Conservation (phyloP, 768 basidiomycete species). For the Tricholoma sp. region DNA sequence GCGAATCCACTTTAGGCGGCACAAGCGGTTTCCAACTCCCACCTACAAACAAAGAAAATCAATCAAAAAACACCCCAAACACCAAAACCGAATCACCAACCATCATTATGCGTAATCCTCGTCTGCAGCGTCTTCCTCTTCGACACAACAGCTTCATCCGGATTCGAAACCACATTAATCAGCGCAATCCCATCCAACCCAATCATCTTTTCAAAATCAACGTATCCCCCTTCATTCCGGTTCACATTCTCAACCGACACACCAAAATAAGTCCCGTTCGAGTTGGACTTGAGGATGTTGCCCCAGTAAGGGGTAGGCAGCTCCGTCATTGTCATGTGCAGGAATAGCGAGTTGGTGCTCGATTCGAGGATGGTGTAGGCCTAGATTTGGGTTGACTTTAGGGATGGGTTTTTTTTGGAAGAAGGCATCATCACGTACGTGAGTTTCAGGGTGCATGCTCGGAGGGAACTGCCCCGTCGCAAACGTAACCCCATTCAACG, state of each 20-base stretch:
- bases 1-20: constrained; percentile 74
- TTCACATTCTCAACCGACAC: constrained; percentile 85
- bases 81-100: too few species aligned
- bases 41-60: too few species aligned
- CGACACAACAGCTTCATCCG: constrained; percentile 64
- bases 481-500: constrained; percentile 83
- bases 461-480: constrained; percentile 88
- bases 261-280: constrained; percentile 96
- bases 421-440: constrained; percentile 46
- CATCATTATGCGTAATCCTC: constrained; percentile 95
- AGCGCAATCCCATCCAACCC: constrained; percentile 95
- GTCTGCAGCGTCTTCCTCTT: constrained; percentile 75
- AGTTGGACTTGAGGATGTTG: constrained; percentile 92
- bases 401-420: background rate
- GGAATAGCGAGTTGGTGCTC: constrained; percentile 86
- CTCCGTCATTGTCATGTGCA: constrained; percentile 92
- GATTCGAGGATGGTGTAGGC: constrained; percentile 96
- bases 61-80: too few species aligned
- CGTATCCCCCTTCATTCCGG: constrained; percentile 80
- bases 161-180: constrained; percentile 85
- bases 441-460: constrained; percentile 82
- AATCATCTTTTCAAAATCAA: constrained; percentile 97
- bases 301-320: constrained; percentile 76
- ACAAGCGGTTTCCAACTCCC: constrained; percentile 81
- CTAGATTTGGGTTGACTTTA: constrained; percentile 27